Conservation (phyloP, 495 filamentous ascomycete genomes). For the Penicillium roqueforti region DNA sequence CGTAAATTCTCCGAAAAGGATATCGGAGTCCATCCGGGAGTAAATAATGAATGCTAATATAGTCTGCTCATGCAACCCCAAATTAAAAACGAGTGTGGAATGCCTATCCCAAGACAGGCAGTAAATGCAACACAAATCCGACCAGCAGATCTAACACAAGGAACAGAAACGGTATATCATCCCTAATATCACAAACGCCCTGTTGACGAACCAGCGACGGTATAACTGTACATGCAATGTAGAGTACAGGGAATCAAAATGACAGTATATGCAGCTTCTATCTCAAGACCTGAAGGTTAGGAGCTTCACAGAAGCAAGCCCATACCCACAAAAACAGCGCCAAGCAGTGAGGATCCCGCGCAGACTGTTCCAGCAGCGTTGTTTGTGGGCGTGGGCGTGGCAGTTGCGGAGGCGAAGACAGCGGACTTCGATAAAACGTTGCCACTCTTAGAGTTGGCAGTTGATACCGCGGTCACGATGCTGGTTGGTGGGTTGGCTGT, state of each 20-base stretch:
- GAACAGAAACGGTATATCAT: background rate
- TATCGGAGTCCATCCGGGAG: constrained; percentile 25
- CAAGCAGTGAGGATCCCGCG: constrained; percentile 15
- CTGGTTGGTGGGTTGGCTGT: constrained; percentile 9
- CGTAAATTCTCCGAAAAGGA: constrained; percentile 13
- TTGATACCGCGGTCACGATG: constrained; percentile 19
- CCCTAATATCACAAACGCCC: background rate
- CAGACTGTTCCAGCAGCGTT: constrained; percentile 20
- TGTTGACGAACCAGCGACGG: background rate
- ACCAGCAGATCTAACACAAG: constrained; percentile 1
- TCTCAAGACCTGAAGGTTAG: background rate
- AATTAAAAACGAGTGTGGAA: constrained; percentile 14
- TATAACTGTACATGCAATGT: constrained; percentile 2
- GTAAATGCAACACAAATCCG: constrained; percentile 6
- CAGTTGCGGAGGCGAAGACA: background rate
- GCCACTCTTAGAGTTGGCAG: constrained; percentile 11
- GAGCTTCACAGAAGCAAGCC: constrained; percentile 20
- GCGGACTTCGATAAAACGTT: constrained; percentile 5
- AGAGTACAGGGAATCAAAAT: background rate
- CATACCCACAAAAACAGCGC: constrained; percentile 16
- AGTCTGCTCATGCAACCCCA: background rate
- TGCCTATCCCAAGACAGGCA: constrained; percentile 3
- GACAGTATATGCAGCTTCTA: constrained; percentile 6
- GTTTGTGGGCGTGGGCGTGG: constrained; percentile 8
- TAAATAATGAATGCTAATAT: constrained; percentile 5